phyloP scores from a whole-genome alignment of 2,329 filamentous ascomycete species.

The Raffaelea arxii region DNA sequence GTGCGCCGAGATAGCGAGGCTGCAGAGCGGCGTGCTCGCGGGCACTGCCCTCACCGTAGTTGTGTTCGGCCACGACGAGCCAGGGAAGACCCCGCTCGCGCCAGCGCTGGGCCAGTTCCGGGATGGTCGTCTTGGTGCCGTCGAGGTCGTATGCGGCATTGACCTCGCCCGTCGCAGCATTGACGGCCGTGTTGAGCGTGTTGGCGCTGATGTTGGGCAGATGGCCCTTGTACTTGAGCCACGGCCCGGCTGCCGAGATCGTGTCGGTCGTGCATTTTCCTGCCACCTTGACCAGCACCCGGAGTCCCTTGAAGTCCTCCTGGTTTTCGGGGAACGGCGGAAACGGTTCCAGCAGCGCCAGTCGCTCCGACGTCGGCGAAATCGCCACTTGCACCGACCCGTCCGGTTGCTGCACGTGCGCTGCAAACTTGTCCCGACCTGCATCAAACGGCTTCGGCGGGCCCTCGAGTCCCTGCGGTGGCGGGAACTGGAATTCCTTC shows the following conservation, averaged over 20 bases:
- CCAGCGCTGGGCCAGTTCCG: slow-evolving; percentile 79
- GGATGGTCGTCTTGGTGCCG: slow-evolving; percentile 67
- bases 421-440: slow-evolving; percentile 65
- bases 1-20: slow-evolving; percentile 72
- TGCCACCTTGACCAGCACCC: slow-evolving; percentile 89
- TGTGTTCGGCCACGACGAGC: slow-evolving; percentile 95
- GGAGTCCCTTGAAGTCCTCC: slow-evolving; percentile 71
- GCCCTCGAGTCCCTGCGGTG: slow-evolving; percentile 61
- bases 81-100: slow-evolving; percentile 65
- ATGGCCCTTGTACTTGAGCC: slow-evolving; percentile 99
- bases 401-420: slow-evolving; percentile 63
- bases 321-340: slow-evolving; percentile 63
- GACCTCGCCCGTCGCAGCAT: slow-evolving; percentile 84
- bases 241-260: slow-evolving; percentile 91
- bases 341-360: slow-evolving; percentile 88
- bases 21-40: slow-evolving; percentile 83
- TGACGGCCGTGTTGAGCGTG: slow-evolving; percentile 90
- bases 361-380: slow-evolving; percentile 76
- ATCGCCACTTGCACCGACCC: slow-evolving; percentile 64
- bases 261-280: slow-evolving; percentile 99
- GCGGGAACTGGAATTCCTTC: slow-evolving; percentile 72
- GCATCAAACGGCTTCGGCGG: slow-evolving; percentile 60
- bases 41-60: slow-evolving; percentile 82
- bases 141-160: slow-evolving; percentile 86
- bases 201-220: slow-evolving; percentile 96